Base-by-base conservation (phyloP, 805 yeast species). In the Candida sonorensis region DNA sequence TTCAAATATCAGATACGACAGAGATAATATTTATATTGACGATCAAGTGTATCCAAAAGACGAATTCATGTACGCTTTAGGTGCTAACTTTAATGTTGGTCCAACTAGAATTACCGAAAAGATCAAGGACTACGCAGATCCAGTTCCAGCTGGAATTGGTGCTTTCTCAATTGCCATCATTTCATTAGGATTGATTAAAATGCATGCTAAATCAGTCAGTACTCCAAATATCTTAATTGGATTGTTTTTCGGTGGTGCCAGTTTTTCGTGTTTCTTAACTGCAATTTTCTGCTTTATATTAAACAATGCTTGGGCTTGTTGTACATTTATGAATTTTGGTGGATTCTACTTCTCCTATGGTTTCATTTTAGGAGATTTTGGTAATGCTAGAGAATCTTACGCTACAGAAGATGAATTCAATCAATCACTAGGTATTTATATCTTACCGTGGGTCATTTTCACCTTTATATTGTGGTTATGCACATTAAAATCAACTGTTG, bases 1-100 rank as follows among this genome's bases (percentile, higher is more conserved):
- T 19, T 41, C 55, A 3, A 48, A 50, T 5, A 55, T 57, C 38
- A 61, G 67, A 10, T 63, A 58, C 22, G 71, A 66, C 31, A 55
- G 56, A 16, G 63, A 66, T 23, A 53, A 56, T 38, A 57, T 69
- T 26, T 59, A 59, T 36, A 58, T 69, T 26, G 69, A 67, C 32
- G 59, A 61, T 31, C 48, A 53, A 25, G 55, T 60, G 17, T 69
- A 73, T 53, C 61, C 64, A 35, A 66, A 72, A 33, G 63, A 63
- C 18, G 87, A 80, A 35, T 67, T 80, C 41, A 54, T 74, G 43
- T 62, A 62, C 21, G 86, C 84, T 2, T 77, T 78, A 48, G 83
- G 81, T 10, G 83, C 82, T 45, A 61, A 62, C 7, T 56, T 69
- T 35, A 64, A 65, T 31, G 62, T 72, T 5, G 67, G 75, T 31